Conservation (phyloP, 2,329 filamentous ascomycete genomes). For the Karstenula rhodostoma region DNA sequence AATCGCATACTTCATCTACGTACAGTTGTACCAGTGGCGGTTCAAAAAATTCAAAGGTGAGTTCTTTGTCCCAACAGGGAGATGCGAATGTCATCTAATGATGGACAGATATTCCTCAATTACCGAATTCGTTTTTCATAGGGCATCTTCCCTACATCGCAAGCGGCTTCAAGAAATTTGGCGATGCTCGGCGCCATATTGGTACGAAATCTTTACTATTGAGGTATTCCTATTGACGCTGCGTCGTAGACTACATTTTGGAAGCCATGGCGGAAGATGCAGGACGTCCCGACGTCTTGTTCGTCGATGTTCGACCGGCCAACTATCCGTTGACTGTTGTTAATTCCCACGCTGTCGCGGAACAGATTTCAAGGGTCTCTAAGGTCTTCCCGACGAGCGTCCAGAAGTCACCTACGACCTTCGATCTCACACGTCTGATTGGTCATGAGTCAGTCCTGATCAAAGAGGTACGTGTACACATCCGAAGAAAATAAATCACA, state of each 20-base stretch:
- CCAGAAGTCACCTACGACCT: slow-evolving; percentile 46
- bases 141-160: slow-evolving; percentile 40
- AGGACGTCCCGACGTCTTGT: slow-evolving; percentile 37
- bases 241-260: slow-evolving; percentile 42
- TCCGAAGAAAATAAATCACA: not conserved
- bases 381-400: slow-evolving; percentile 42
- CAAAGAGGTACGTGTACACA: slow-evolving; percentile 25
- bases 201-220: slow-evolving; percentile 24
- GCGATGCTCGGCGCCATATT: slow-evolving; percentile 36
- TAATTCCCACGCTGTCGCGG: slow-evolving; percentile 43
- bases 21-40: slow-evolving; percentile 35
- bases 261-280: slow-evolving; percentile 36
- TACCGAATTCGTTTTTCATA: slow-evolving; percentile 32
- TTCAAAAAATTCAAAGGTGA: slow-evolving; percentile 29
- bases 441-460: slow-evolving; percentile 40
- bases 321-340: slow-evolving; percentile 36
- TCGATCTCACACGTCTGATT: slow-evolving; percentile 30
- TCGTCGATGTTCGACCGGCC: slow-evolving; percentile 44
- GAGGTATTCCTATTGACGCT: slow-evolving; percentile 1
- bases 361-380: slow-evolving; percentile 41
- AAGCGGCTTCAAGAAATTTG: slow-evolving; percentile 33
- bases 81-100: too few relatives aligned
- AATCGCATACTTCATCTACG: slow-evolving; percentile 31
- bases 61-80: too few relatives aligned
- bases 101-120: slow-evolving; percentile 27